A percentile compares a stretch with the other conserved stretches of the same genome.
These are phyloP conservation scores for Vitis rupestris DNA, from an alignment of 164 flowering plant species.

Conservation along the genomic window DNA sequence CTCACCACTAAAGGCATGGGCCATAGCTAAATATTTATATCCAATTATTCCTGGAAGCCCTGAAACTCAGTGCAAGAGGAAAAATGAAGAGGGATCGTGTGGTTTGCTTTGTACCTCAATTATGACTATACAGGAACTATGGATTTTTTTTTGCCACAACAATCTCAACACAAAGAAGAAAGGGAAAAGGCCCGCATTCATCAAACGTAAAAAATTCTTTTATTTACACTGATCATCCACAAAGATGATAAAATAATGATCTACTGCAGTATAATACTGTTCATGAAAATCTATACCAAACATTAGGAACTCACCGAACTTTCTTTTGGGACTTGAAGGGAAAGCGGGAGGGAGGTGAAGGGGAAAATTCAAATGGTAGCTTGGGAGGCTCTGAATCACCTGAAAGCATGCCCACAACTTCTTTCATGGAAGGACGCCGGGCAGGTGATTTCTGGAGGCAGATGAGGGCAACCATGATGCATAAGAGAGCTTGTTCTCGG, in stretches of 20 bases:
- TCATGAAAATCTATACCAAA: background rate
- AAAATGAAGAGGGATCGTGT: slow-evolving; percentile 8
- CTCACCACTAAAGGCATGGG: slow-evolving; percentile 4
- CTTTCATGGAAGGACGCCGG: slow-evolving; percentile 73
- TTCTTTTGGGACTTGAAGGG: slow-evolving; percentile 64
- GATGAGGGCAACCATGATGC: slow-evolving; percentile 80
- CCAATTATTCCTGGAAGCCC: background rate
- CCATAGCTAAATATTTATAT: background rate
- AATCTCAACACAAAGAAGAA: background rate
- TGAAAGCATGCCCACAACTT: slow-evolving; percentile 77
- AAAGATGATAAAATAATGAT: slow-evolving; percentile 19
- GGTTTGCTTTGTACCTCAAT: slow-evolving; percentile 5
- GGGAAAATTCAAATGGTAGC: slow-evolving; percentile 80
- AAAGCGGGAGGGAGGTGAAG: slow-evolving; percentile 77
- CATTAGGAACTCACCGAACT: slow-evolving; percentile 42
- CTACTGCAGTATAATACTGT: background rate
- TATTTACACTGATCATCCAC: slow-evolving; percentile 14
- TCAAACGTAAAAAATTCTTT: slow-evolving; percentile 1
- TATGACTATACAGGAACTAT: background rate
- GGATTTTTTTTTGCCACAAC: background rate
- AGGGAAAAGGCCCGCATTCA: background rate
- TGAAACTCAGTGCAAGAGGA: slow-evolving; percentile 2
- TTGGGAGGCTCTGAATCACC: slow-evolving; percentile 68
- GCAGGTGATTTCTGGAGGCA: slow-evolving; percentile 80
- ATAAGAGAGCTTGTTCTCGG: slow-evolving; percentile 62